phyloP scores from a whole-genome alignment of 108 stramenopile genomes.

The Cyclotella baltica region DNA sequence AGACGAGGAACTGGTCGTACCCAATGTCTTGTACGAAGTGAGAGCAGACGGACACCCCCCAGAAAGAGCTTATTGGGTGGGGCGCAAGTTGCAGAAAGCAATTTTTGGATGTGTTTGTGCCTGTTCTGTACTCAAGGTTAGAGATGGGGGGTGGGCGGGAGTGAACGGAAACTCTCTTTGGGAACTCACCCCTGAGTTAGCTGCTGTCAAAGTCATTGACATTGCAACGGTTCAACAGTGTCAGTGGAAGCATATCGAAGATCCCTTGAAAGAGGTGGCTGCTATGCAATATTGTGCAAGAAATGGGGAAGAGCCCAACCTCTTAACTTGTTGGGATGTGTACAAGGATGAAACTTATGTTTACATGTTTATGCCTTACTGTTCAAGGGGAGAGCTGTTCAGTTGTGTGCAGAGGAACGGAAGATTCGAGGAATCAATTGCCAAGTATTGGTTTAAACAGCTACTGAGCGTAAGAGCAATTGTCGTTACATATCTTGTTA shows the following conservation, averaged over 20 bases:
- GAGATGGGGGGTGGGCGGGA: conserved; percentile 60
- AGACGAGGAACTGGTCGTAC: conserved; percentile 55
- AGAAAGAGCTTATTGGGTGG: conserved; percentile 77
- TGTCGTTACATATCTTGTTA: background rate
- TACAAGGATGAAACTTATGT: conserved; percentile 78
- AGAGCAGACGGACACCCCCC: conserved; percentile 67
- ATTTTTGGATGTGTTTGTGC: conserved; percentile 84
- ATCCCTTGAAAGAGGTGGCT: conserved; percentile 89
- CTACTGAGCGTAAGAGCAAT: conserved; percentile 65
- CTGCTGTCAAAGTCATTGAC: conserved; percentile 82
- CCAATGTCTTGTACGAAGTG: conserved; percentile 75
- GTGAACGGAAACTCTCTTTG: conserved; percentile 43
- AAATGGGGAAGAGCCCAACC: conserved; percentile 60
- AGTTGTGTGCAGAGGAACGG: conserved; percentile 70
- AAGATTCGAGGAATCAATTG: conserved; percentile 79
- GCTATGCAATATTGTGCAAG: conserved; percentile 71
- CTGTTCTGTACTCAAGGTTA: conserved; percentile 69
- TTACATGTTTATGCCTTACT: conserved; percentile 85
- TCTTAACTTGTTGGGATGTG: conserved; percentile 68
- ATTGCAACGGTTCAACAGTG: conserved; percentile 65
- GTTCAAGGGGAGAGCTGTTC: conserved; percentile 84
- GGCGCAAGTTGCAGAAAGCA: conserved; percentile 77
- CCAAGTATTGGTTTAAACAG: conserved; percentile 84
- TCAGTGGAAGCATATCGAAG: conserved; percentile 62
- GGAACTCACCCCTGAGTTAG: conserved; percentile 76